Conservation (phyloP, 2,329 filamentous ascomycete species). For the Teratosphaeria pseudoeucalypti region DNA sequence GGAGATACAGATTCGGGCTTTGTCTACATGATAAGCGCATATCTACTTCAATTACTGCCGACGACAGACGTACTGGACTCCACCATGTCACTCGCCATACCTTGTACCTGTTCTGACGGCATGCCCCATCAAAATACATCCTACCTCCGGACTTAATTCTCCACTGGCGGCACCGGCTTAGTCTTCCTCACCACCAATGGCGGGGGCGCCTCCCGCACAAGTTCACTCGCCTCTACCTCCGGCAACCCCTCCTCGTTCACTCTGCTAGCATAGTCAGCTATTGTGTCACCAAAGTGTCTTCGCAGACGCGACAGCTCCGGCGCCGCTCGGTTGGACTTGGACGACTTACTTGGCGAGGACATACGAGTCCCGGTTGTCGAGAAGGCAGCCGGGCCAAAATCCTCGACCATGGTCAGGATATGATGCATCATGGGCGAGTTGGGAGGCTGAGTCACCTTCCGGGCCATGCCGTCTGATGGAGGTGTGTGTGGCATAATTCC, state of each 20-base stretch:
- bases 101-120: neutral
- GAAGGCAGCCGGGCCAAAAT: neutral
- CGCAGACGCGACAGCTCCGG: neutral
- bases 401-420: neutral
- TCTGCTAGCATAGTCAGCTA: neutral
- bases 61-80: too few relatives aligned
- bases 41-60: too few relatives aligned
- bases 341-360: neutral
- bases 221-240: neutral
- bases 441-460: neutral
- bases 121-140: neutral
- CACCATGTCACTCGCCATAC: neutral
- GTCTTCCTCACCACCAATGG: neutral
- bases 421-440: neutral
- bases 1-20: too few relatives aligned
- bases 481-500: neutral
- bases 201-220: neutral
- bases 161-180: neutral
- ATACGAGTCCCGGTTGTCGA: neutral
- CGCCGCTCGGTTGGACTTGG: neutral
- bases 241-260: neutral
- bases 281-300: neutral
- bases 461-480: neutral
- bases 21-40: too few relatives aligned
- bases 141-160: neutral